These are phyloP conservation scores for Cytospora schulzeri DNA, from an alignment of 2,329 filamentous ascomycete species.

Conservation along the genomic window DNA sequence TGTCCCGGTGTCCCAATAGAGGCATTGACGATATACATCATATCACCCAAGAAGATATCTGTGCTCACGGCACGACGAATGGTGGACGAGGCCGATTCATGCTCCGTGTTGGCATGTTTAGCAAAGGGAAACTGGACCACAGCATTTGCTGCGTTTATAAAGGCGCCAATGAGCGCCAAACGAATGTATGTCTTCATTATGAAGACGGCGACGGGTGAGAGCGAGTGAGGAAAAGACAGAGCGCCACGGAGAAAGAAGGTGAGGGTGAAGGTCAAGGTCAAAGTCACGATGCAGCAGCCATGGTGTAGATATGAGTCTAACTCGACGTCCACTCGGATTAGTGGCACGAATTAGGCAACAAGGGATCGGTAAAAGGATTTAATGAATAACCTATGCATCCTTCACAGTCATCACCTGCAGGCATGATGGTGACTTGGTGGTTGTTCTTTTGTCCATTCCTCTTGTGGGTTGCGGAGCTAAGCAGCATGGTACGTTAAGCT, in stretches of 20 bases:
- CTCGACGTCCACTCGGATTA: too few relatives aligned
- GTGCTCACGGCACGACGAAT: constrained; percentile 6
- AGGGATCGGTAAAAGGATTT: too few relatives aligned
- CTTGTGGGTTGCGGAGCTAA: constrained; percentile 13
- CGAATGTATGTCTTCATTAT: constrained; percentile 24
- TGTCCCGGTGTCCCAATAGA: constrained; percentile 36
- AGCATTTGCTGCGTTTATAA: constrained; percentile 5
- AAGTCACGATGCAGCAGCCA: constrained; percentile 2
- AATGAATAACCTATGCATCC: too few relatives aligned
- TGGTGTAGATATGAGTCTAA: neutral
- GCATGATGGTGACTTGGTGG: constrained; percentile 17
- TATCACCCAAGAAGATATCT: constrained; percentile 25
- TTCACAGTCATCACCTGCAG: neutral
- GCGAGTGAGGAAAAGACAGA: neutral
- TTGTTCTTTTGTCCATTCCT: constrained; percentile 9
- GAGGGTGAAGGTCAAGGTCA: neutral
- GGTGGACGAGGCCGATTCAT: neutral
- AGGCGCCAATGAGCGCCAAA: constrained; percentile 15
- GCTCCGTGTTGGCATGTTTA: constrained; percentile 1
- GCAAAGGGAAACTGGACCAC: constrained; percentile 23
- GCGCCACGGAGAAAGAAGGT: neutral
- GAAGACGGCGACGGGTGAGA: neutral
- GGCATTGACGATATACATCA: constrained; percentile 33
- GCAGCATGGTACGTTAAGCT: constrained; percentile 23
- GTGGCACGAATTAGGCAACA: constrained; percentile 1